phyloP scores from a whole-genome alignment of 169 alveolate genomes.

The Plasmodium adleri region DNA sequence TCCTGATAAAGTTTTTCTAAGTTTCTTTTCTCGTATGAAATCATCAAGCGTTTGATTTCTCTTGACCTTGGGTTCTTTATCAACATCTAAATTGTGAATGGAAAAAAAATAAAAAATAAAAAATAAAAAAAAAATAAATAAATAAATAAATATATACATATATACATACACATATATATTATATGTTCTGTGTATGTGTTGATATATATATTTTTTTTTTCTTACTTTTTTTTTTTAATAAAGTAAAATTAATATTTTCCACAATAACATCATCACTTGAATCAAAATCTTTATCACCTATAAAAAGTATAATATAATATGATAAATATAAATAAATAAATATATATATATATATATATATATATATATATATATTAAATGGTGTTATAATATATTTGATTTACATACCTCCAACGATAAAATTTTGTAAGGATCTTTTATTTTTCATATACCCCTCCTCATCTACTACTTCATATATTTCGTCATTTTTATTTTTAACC shows the following conservation, averaged over 20 bases:
- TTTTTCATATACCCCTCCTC: constrained; percentile 73
- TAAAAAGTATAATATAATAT: background rate
- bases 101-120: background rate
- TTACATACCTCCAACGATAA: constrained; percentile 65
- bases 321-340: background rate
- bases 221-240: constrained; percentile 54
- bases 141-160: background rate
- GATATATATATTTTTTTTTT: background rate
- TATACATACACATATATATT: background rate
- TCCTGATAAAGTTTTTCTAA: constrained; percentile 23
- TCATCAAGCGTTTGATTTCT: constrained; percentile 23
- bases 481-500: constrained; percentile 68
- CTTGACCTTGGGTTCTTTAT: constrained; percentile 19
- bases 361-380: too few species aligned
- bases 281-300: constrained; percentile 66
- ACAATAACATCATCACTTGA: constrained; percentile 72
- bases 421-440: constrained; percentile 40
- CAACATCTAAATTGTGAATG: constrained; percentile 10
- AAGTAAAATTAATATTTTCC: constrained; percentile 22
- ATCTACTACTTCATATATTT: constrained; percentile 66
- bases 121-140: background rate
- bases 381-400: too few species aligned
- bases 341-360: background rate
- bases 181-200: background rate
- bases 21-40: constrained; percentile 55